Evolutionary conservation across 1,139 yeast species (phyloP).

Genomic region (Kurtzmaniella natalensis): DNA sequence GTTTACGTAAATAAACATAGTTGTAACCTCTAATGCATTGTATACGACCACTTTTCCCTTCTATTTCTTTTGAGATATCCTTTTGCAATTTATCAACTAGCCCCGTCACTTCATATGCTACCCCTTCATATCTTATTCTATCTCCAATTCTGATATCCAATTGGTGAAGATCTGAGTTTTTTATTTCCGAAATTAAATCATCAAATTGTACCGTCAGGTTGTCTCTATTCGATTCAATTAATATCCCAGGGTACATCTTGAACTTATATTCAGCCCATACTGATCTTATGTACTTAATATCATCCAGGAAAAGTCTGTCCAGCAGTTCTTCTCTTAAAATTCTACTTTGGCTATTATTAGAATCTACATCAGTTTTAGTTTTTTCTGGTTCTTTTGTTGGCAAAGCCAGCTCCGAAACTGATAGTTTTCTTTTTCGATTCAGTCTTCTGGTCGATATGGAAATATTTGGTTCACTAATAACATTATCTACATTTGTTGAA

Average conservation of each 20-base stretch:
- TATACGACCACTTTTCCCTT: constrained; percentile 21
- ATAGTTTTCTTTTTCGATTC: background rate
- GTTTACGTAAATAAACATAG: constrained; percentile 32
- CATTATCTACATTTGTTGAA: no score
- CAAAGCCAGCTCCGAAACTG: background rate
- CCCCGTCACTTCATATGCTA: constrained; percentile 41
- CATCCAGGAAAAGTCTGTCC: constrained; percentile 14
- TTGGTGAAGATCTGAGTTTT: constrained; percentile 25
- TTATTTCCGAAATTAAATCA: constrained; percentile 27
- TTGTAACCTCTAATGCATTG: constrained; percentile 60
- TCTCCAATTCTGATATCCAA: constrained; percentile 39
- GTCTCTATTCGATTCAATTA: constrained; percentile 17
- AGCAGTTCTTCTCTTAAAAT: constrained; percentile 19
- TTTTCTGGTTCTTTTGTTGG: background rate
- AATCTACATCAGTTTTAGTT: background rate
- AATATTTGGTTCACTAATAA: no score
- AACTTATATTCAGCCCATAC: constrained; percentile 38
- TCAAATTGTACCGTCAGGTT: constrained; percentile 29
- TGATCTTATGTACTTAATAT: constrained; percentile 17
- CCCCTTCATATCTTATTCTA: constrained; percentile 14
- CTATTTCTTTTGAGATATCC: constrained; percentile 9
- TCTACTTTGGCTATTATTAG: background rate
- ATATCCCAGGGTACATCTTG: constrained; percentile 32
- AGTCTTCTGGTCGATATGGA: constrained; percentile 8
- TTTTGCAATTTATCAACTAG: constrained; percentile 16